Conservation (phyloP, 805 yeast species). For the Phaffomyces antillensis region DNA sequence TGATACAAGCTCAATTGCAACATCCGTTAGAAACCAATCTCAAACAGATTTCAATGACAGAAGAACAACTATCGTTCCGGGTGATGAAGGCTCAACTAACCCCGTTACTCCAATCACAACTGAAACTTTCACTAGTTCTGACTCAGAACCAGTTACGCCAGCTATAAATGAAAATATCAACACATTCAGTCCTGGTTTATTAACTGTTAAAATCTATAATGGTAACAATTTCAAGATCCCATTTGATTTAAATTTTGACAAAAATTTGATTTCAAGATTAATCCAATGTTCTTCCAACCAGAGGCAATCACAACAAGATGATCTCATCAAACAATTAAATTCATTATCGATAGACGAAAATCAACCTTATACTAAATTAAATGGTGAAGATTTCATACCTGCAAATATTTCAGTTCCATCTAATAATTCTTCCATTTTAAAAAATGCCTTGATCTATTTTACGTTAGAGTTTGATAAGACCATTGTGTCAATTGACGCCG, state of each 20-base stretch:
- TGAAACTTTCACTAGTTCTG: not conserved
- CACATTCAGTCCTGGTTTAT: conserved; percentile 53
- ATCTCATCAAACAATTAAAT: conserved; percentile 14
- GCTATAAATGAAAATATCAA: conserved; percentile 2
- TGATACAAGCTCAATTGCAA: not conserved
- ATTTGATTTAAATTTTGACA: conserved; percentile 57
- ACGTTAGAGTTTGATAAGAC: conserved; percentile 94
- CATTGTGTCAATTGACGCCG: conserved; percentile 81
- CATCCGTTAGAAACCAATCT: no score
- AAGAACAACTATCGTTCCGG: conserved; percentile 8
- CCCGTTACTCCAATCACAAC: not conserved
- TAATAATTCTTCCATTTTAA: conserved; percentile 29
- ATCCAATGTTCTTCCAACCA: conserved; percentile 45
- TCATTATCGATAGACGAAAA: conserved; percentile 24
- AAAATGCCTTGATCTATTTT: conserved; percentile 69
- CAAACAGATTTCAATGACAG: not conserved
- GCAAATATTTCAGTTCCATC: conserved; percentile 50
- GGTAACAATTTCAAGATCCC: conserved; percentile 68
- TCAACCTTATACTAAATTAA: not conserved
- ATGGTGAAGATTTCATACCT: conserved; percentile 32
- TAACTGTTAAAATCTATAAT: conserved; percentile 70
- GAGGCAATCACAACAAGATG: conserved; percentile 12
- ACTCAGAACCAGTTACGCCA: not conserved
- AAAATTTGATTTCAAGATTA: conserved; percentile 55
- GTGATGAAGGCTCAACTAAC: not conserved